phyloP scores from a whole-genome alignment of 371 early-diverging fungal species.

The Chytridiales sp. region DNA sequence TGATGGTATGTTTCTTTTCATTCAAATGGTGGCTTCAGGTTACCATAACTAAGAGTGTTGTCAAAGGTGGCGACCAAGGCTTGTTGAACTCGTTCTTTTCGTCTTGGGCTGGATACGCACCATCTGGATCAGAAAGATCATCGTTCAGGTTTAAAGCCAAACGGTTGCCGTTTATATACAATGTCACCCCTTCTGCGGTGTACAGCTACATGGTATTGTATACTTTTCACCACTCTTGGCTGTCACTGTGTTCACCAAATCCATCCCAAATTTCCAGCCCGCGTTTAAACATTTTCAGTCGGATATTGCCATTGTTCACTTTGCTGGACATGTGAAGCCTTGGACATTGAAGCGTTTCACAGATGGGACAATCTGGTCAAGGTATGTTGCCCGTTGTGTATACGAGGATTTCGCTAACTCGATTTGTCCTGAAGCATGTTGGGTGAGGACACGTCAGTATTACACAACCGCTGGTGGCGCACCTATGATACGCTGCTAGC shows the following conservation, averaged over 20 bases:
- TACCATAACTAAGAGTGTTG: background rate
- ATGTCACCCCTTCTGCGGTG: slow-evolving; percentile 80
- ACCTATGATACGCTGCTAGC: slow-evolving; percentile 11
- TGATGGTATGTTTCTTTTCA: slow-evolving; percentile 41
- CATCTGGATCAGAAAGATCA: too few relatives aligned
- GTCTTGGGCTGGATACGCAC: slow-evolving; percentile 68
- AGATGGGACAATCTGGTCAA: slow-evolving; percentile 25
- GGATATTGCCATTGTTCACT: slow-evolving; percentile 80
- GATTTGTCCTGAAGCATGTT: slow-evolving; percentile 4
- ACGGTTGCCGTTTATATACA: slow-evolving; percentile 84
- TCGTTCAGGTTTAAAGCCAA: too few relatives aligned
- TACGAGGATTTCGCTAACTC: background rate
- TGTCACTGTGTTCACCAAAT: too few relatives aligned
- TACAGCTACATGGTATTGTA: slow-evolving; percentile 62
- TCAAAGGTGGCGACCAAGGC: slow-evolving; percentile 91
- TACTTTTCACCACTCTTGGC: slow-evolving; percentile 36
- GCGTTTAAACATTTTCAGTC: slow-evolving; percentile 57
- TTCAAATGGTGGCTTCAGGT: background rate
- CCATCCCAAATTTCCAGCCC: slow-evolving; percentile 29
- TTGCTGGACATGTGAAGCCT: slow-evolving; percentile 85
- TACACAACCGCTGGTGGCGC: slow-evolving; percentile 29
- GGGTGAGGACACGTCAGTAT: slow-evolving; percentile 8
- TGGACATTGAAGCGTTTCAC: slow-evolving; percentile 58
- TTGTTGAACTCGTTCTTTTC: slow-evolving; percentile 82
- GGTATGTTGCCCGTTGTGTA: slow-evolving; percentile 10